Conservation (phyloP, 352 stramenopile genomes). For the Lagenidium giganteum region DNA sequence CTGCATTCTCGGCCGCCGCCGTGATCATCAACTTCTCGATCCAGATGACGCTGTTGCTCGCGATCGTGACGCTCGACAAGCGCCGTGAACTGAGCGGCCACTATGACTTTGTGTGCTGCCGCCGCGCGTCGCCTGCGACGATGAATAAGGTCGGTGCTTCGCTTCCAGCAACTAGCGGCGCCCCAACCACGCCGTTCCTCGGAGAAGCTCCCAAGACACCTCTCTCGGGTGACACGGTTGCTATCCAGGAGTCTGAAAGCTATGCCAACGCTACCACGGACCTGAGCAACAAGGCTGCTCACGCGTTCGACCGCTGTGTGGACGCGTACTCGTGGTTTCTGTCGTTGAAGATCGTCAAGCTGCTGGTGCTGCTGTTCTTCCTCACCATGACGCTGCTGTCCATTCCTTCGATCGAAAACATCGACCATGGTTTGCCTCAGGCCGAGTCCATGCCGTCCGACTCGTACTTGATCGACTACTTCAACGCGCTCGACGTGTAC, state of each 20-base stretch:
- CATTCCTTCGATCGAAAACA: slow-evolving; percentile 40
- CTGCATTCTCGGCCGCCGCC: slow-evolving; percentile 34
- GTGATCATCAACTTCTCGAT: slow-evolving; percentile 48
- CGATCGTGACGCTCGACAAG: slow-evolving; percentile 63
- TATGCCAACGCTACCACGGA: too few species aligned
- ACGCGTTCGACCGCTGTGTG: slow-evolving; percentile 37
- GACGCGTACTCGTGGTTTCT: slow-evolving; percentile 38
- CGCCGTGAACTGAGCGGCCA: slow-evolving; percentile 49
- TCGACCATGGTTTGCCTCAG: slow-evolving; percentile 49
- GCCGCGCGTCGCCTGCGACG: slow-evolving; percentile 1
- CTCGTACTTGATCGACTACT: slow-evolving; percentile 58
- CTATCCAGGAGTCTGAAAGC: background rate
- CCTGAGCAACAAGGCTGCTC: slow-evolving; percentile 9
- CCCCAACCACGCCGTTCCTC: background rate
- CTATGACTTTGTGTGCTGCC: slow-evolving; percentile 61
- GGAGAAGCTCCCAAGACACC: background rate
- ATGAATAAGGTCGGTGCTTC: background rate
- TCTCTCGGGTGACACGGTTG: background rate
- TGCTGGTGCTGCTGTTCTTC: slow-evolving; percentile 52
- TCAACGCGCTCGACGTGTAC: slow-evolving; percentile 39
- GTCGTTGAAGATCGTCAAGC: slow-evolving; percentile 37
- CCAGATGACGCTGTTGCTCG: slow-evolving; percentile 65
- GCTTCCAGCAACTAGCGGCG: too few species aligned
- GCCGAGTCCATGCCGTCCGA: slow-evolving; percentile 44
- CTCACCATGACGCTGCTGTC: slow-evolving; percentile 35